phyloP scores from a whole-genome alignment of 1,284 basidiomycete genomes.

The Sparassis latifolia region DNA sequence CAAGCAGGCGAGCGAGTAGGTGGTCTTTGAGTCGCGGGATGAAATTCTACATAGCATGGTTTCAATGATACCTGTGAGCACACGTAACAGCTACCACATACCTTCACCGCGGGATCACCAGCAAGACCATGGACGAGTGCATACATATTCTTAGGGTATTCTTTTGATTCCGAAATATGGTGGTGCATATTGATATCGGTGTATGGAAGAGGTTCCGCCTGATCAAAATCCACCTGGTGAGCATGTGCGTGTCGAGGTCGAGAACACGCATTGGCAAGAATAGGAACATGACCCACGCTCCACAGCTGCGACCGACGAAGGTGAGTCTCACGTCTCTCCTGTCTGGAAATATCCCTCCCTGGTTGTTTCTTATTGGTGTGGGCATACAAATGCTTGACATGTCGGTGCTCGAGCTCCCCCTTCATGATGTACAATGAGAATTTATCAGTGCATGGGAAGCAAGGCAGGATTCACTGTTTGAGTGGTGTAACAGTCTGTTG shows the following conservation, averaged over 20 bases:
- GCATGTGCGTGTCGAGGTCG: not conserved
- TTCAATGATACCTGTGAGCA: not conserved
- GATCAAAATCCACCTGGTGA: not conserved
- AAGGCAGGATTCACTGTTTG: not conserved
- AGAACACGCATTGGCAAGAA: not conserved
- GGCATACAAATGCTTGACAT: no score
- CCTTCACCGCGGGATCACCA: not conserved
- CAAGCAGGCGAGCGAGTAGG: slow-evolving; percentile 13
- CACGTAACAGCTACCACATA: not conserved
- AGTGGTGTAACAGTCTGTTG: slow-evolving; percentile 13
- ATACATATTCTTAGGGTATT: not conserved
- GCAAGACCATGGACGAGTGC: not conserved
- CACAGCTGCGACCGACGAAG: no score
- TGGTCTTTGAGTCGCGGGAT: slow-evolving; percentile 16
- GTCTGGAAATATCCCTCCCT: no score
- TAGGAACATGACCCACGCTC: no score
- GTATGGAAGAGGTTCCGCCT: not conserved
- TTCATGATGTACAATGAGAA: not conserved
- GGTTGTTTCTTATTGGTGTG: no score
- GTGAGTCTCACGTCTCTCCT: no score
- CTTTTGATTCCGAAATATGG: not conserved
- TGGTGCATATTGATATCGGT: not conserved
- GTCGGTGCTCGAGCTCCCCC: no score
- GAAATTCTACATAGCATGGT: slow-evolving; percentile 11
- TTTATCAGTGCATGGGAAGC: not conserved